Percentiles rank a stretch among this genome's conserved stretches.
These are phyloP conservation scores for Auricularia sp. DNA, from an alignment of 768 basidiomycete genomes.

Conservation along the genomic window DNA sequence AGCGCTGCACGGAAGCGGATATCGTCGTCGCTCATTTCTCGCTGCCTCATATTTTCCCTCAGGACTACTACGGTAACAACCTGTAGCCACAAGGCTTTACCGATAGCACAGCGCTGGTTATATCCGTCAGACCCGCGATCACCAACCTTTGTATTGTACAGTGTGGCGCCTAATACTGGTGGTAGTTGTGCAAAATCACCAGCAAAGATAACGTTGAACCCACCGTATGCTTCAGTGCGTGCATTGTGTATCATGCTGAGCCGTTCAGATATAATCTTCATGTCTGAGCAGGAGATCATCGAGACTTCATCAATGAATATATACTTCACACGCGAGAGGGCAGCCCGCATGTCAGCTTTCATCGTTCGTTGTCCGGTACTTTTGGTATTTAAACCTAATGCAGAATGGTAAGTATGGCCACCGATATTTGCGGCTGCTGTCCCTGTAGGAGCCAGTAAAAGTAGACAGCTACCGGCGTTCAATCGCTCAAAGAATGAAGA, in stretches of 20 bases:
- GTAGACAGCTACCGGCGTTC: background rate
- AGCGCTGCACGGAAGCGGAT: slow-evolving; percentile 26
- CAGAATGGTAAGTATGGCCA: slow-evolving; percentile 6
- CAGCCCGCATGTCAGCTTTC: slow-evolving; percentile 9
- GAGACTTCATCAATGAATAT: slow-evolving; percentile 36
- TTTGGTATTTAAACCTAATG: background rate
- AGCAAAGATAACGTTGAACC: slow-evolving; percentile 33
- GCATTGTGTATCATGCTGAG: slow-evolving; percentile 13
- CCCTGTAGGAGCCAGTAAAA: slow-evolving; percentile 6
- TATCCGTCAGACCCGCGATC: background rate
- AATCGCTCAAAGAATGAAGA: background rate
- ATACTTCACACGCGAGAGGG: slow-evolving; percentile 19
- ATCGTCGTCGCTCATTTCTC: slow-evolving; percentile 30
- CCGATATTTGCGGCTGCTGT: slow-evolving; percentile 4
- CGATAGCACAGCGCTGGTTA: background rate
- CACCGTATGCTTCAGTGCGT: slow-evolving; percentile 22
- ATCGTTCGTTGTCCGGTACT: too few species aligned
- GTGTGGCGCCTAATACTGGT: slow-evolving; percentile 11
- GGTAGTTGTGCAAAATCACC: slow-evolving; percentile 39
- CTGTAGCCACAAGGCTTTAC: slow-evolving; percentile 33
- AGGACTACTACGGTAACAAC: slow-evolving; percentile 6
- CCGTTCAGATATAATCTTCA: slow-evolving; percentile 18
- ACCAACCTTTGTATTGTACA: background rate
- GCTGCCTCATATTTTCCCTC: slow-evolving; percentile 4
- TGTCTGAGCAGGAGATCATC: slow-evolving; percentile 25